Conservation (phyloP, 345 rosid genomes). For the Aquilaria malaccensis region DNA sequence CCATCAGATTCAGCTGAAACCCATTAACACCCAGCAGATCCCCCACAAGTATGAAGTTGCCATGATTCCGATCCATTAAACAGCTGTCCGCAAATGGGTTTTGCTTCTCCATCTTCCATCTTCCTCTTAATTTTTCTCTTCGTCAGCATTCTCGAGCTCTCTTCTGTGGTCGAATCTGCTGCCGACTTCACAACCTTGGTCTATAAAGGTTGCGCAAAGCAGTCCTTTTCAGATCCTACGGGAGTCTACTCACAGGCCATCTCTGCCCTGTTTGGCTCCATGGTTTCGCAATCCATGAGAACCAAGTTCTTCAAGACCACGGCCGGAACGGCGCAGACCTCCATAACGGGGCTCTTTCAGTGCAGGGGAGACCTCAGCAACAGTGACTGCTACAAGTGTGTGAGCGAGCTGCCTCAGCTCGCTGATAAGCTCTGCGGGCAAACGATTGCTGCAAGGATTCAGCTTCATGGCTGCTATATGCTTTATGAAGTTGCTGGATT, state of each 20-base stretch:
- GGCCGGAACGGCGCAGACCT: conserved; percentile 61
- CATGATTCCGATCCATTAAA: conserved; percentile 52
- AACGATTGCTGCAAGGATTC: conserved; percentile 74
- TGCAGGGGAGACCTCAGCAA: conserved; percentile 83
- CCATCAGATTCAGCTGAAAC: conserved; percentile 12
- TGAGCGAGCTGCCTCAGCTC: conserved; percentile 72
- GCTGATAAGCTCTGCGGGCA: conserved; percentile 68
- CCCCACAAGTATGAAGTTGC: conserved; percentile 12
- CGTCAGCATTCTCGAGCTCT: conserved; percentile 25
- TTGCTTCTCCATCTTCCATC: conserved; percentile 27
- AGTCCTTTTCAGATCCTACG: conserved; percentile 70
- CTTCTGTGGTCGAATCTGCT: conserved; percentile 32
- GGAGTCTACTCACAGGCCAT: conserved; percentile 81
- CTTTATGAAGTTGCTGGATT: conserved; percentile 80
- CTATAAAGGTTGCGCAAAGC: conserved; percentile 86
- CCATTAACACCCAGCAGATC: conserved; percentile 18
- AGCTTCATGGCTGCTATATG: conserved; percentile 84
- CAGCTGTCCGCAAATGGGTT: conserved; percentile 34
- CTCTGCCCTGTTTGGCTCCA: conserved; percentile 74
- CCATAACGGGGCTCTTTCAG: conserved; percentile 85
- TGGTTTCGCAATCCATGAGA: conserved; percentile 79
- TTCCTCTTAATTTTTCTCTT: conserved; percentile 18
- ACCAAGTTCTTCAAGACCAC: conserved; percentile 81
- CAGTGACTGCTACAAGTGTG: conserved; percentile 87
- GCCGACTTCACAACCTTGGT: conserved; percentile 61